phyloP scores from a whole-genome alignment of 1,284 basidiomycete species.

The Ceratobasidium papillatum region DNA sequence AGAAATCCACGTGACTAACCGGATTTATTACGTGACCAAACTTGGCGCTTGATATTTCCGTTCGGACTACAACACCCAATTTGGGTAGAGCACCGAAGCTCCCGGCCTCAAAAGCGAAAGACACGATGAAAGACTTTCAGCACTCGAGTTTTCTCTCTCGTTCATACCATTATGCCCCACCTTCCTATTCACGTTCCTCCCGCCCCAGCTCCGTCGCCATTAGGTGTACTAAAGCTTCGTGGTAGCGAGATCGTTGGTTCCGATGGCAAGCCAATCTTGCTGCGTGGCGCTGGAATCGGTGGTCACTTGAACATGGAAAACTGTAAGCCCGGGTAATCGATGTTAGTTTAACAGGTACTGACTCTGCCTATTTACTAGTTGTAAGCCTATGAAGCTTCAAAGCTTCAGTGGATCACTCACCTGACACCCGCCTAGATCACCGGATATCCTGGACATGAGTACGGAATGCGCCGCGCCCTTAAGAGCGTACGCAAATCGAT shows the following conservation, averaged over 20 bases:
- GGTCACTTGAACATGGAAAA: conserved; percentile 79
- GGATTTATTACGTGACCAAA: not conserved
- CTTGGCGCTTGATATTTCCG: conserved; percentile 24
- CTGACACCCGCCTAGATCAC: conserved; percentile 26
- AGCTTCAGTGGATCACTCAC: not conserved
- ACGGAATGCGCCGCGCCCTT: conserved; percentile 73
- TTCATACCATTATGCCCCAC: conserved; percentile 14
- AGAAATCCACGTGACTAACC: conserved; percentile 11
- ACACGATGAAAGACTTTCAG: not conserved
- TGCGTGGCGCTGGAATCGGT: conserved; percentile 72
- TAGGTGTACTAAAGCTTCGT: conserved; percentile 59
- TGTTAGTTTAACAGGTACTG: conserved; percentile 16
- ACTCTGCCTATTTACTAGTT: conserved; percentile 9
- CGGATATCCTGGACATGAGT: conserved; percentile 69
- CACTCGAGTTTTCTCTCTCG: not conserved
- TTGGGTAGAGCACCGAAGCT: conserved; percentile 6
- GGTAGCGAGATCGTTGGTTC: conserved; percentile 67
- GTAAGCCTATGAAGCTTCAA: not conserved
- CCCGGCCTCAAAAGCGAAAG: conserved; percentile 17
- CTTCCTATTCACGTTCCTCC: conserved; percentile 41
- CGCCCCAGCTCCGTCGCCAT: conserved; percentile 42
- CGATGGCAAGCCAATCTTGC: conserved; percentile 63
- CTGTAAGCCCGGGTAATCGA: conserved; percentile 57
- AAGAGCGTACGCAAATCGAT: conserved; percentile 54
- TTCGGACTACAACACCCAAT: conserved; percentile 1